Percentiles rank a stretch among this genome's conserved stretches.
phyloP scores from a whole-genome alignment of 1,284 basidiomycete genomes.

The Ceratobasidium sp. region DNA sequence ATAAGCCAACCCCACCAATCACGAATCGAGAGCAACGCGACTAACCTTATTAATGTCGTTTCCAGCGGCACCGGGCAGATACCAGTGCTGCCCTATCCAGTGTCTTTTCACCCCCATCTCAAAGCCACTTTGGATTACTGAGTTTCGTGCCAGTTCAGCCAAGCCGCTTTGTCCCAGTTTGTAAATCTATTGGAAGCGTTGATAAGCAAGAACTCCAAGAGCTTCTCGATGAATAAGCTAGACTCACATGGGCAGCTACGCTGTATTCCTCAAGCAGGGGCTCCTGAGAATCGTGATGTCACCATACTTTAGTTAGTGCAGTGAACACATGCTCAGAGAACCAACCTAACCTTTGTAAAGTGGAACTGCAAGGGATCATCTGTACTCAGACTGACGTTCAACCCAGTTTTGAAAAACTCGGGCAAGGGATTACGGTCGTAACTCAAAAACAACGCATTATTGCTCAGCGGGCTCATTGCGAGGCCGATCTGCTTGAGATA shows the following conservation, averaged over 20 bases:
- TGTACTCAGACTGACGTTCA: conserved; percentile 97
- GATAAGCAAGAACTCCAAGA: not conserved
- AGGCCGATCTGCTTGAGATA: conserved; percentile 97
- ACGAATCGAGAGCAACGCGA: conserved; percentile 19
- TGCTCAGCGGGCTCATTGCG: conserved; percentile 97
- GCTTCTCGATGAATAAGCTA: conserved; percentile 22
- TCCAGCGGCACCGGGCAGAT: conserved; percentile 84
- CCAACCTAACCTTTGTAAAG: conserved; percentile 85
- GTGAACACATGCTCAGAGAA: conserved; percentile 11
- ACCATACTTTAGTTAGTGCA: conserved; percentile 2
- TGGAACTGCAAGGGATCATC: conserved; percentile 97
- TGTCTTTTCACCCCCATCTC: conserved; percentile 99
- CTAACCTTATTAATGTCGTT: conserved; percentile 91
- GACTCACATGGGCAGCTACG: conserved; percentile 90
- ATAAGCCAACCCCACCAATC: conserved; percentile 44
- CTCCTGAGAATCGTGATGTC: conserved; percentile 64
- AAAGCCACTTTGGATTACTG: conserved; percentile 95
- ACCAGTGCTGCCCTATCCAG: conserved; percentile 94
- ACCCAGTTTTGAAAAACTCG: conserved; percentile 94
- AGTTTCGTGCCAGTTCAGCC: conserved; percentile 94
- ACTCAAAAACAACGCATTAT: conserved; percentile 96
- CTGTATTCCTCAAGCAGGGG: conserved; percentile 97
- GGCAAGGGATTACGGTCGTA: conserved; percentile 98
- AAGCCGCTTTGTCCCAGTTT: conserved; percentile 87
- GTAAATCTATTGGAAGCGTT: conserved; percentile 72